Evolutionary conservation across 2,329 filamentous ascomycete genomes (phyloP), one percentile per base, ranked within the genome.

Genomic region (Macroventuria anomochaeta): DNA sequence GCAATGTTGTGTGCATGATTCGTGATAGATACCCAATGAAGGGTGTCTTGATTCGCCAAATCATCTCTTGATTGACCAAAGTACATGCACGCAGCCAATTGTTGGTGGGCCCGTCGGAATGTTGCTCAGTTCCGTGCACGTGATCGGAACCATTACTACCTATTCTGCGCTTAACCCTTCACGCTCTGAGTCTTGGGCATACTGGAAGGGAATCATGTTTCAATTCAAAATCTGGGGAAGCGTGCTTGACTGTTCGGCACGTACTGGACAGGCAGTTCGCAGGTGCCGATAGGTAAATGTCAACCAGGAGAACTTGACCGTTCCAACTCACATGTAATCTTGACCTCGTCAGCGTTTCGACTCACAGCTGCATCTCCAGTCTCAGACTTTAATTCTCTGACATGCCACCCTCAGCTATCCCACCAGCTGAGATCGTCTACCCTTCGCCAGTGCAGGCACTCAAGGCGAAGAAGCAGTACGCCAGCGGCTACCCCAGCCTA

Each of bases 61-160:
- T 6, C 20, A 11, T 33, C 5, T 7, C 11, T 38, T 25, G 1
- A 6, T n/a, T 23, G 17, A 4, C 17, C 33, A 18, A 36, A 21
- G 18, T 36, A 11, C 8, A 25, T 4, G 11, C 20, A 20, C 20
- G 5, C 25, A 20, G 38, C 38, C 38, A 29, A 40, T 40, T 8
- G 8, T n/a, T 17, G 25, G 10, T 7, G n/a, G n/a, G 39, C 39
- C 3, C 2, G 7, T 11, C 34, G 44, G 34, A 48, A 33, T 10
- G 20, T 2, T 18, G 3, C 3, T 2, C 1, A 13, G 17, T 51
- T 55, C 46, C 46, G 52, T 12, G 31, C 52, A 55, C 46, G 46
- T 55, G 46, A 34, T 21, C 40, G 52, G 46, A 55, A 55, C 20
- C 20, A 10, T 10, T 26, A 17, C 33, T 33, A 4, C 7, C 29